A percentile compares a stretch with the other conserved stretches of the same genome.
These are phyloP conservation scores for Coemansia umbellata DNA, from an alignment of 192 early-diverging fungal genomes.

Conservation along the genomic window DNA sequence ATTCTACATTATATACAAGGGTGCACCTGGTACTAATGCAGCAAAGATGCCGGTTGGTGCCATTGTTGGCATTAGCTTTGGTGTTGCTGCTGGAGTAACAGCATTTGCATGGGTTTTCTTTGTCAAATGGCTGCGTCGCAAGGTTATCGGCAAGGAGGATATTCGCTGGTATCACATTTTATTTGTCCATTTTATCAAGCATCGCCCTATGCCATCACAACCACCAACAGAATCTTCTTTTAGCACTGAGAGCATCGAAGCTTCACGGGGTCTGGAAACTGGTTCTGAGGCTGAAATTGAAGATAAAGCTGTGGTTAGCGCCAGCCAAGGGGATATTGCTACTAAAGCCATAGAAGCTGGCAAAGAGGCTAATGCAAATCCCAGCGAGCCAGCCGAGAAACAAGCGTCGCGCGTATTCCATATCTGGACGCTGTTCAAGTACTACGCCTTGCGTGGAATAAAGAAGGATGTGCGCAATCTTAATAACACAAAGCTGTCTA, in stretches of 20 bases:
- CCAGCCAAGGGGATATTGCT: conserved; percentile 11
- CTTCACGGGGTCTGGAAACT: conserved; percentile 26
- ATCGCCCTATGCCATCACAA: conserved; percentile 42
- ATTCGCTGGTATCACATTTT: conserved; percentile 72
- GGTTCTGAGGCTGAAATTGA: conserved; percentile 15
- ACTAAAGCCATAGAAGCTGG: background rate
- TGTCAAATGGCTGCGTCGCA: conserved; percentile 62
- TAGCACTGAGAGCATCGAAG: conserved; percentile 10
- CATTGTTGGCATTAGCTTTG: conserved; percentile 61
- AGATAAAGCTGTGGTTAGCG: conserved; percentile 9
- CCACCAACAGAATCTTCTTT: background rate
- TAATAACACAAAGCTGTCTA: conserved; percentile 40
- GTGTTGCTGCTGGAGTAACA: conserved; percentile 56
- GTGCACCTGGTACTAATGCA: conserved; percentile 53
- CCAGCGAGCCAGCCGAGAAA: conserved; percentile 1
- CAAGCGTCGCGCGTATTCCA: conserved; percentile 3
- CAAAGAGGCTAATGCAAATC: conserved; percentile 3
- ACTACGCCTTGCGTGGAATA: conserved; percentile 43
- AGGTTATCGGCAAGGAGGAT: conserved; percentile 60
- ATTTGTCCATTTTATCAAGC: conserved; percentile 55
- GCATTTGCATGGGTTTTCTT: conserved; percentile 62
- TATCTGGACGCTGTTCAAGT: conserved; percentile 7
- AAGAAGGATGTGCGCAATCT: conserved; percentile 54
- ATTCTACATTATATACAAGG: conserved; percentile 73
- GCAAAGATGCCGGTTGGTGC: conserved; percentile 43